Evolutionary conservation across 495 filamentous ascomycete species (phyloP).

Genomic region (Daldinia decipiens): DNA sequence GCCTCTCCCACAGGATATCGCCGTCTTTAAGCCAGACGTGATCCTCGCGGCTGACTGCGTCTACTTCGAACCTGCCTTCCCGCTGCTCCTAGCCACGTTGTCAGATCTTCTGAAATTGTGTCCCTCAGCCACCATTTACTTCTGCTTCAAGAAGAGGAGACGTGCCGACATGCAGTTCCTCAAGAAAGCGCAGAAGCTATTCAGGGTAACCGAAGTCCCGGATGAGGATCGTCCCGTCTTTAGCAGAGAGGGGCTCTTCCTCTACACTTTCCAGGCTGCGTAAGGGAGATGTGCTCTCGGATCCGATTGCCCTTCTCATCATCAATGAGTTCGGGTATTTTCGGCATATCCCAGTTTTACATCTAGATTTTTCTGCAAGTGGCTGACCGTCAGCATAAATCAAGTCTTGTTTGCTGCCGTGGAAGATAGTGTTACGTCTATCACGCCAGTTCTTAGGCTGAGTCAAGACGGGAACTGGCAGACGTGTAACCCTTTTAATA

Average conservation of each 20-base stretch:
- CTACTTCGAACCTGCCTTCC: conserved; percentile 96
- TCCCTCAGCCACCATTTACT: conserved; percentile 76
- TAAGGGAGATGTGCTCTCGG: not conserved
- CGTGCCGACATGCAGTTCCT: conserved; percentile 78
- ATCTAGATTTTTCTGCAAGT: not conserved
- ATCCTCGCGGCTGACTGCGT: conserved; percentile 96
- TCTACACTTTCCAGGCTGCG: conserved; percentile 63
- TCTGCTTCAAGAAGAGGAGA: conserved; percentile 93
- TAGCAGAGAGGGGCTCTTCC: conserved; percentile 69
- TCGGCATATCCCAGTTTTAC: not conserved
- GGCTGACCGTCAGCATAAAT: not conserved
- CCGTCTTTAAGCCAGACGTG: conserved; percentile 69
- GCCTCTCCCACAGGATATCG: conserved; percentile 59
- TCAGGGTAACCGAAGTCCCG: conserved; percentile 69
- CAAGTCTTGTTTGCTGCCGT: not conserved
- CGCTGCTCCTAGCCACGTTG: conserved; percentile 83
- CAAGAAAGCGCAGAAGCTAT: conserved; percentile 71
- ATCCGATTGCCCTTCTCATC: not conserved
- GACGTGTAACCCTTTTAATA: conserved; percentile 6
- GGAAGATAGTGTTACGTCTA: not conserved
- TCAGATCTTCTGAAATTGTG: conserved; percentile 64
- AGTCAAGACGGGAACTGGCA: conserved; percentile 26
- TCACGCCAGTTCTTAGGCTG: conserved; percentile 4
- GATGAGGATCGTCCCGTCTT: conserved; percentile 70
- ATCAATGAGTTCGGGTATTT: not conserved